These are phyloP conservation scores for Bathelium albidoporum DNA, from an alignment of 495 filamentous ascomycete genomes.

Conservation along the genomic window DNA sequence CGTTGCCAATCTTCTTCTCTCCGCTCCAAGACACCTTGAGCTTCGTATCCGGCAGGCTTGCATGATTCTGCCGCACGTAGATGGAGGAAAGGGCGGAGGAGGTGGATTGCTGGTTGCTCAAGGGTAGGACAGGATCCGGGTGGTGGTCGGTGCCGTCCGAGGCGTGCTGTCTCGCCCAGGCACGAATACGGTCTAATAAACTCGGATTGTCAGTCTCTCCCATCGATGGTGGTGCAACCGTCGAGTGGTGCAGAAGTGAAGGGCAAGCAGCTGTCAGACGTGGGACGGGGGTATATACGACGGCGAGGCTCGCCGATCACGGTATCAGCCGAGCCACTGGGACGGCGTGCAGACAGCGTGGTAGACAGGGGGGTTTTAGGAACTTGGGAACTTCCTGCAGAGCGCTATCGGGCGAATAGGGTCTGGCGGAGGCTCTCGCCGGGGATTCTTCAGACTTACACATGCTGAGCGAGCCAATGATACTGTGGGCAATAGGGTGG, in stretches of 20 bases:
- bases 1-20: conserved; percentile 11
- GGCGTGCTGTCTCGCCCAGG: conserved; percentile 49
- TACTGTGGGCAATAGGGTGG: neutral
- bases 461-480: neutral
- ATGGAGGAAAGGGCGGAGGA: neutral
- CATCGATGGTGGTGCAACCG: conserved; percentile 40
- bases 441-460: neutral
- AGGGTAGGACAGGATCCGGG: conserved; percentile 5
- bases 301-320: neutral
- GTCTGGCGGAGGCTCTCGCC: neutral
- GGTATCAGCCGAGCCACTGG: neutral
- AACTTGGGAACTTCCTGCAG: neutral
- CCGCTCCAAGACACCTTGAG: conserved; percentile 7
- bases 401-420: neutral
- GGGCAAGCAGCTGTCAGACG: neutral
- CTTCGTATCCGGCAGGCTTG: conserved; percentile 8
- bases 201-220: conserved; percentile 47
- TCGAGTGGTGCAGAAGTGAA: neutral
- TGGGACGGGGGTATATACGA: neutral
- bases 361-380: neutral
- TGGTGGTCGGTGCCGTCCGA: conserved; percentile 18
- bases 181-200: conserved; percentile 49
- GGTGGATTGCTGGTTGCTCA: conserved; percentile 3
- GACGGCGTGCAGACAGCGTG: too few species aligned
- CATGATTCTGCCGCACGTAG: conserved; percentile 1